phyloP scores from a whole-genome alignment of 768 basidiomycete genomes.

The Tulasnella sp. region DNA sequence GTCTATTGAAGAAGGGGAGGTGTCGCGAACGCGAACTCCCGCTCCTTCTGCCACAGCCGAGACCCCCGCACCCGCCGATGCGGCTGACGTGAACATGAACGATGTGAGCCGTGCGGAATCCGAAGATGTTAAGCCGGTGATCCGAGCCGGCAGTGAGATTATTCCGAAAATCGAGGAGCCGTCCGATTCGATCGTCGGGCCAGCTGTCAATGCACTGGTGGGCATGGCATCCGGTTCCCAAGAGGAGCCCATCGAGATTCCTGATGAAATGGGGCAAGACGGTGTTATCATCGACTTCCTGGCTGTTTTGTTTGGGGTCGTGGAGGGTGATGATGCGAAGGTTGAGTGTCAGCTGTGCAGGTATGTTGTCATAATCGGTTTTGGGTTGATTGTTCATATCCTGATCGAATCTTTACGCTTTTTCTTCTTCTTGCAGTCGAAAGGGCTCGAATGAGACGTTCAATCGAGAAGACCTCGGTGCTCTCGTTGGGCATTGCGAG shows the following conservation, averaged over 20 bases:
- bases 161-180: neutral
- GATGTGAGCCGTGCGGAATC: neutral
- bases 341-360: neutral
- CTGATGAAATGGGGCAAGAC: neutral
- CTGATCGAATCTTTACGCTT: neutral
- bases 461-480: neutral
- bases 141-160: neutral
- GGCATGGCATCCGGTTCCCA: neutral
- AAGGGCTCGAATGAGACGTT: neutral
- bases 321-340: neutral
- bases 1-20: neutral
- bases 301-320: neutral
- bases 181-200: neutral
- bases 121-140: neutral
- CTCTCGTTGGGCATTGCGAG: neutral
- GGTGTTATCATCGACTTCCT: neutral
- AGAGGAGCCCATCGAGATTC: neutral
- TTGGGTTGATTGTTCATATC: neutral
- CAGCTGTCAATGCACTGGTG: neutral
- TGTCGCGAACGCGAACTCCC: neutral
- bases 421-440: neutral
- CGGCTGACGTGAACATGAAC: neutral
- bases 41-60: neutral
- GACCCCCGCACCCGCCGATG: neutral
- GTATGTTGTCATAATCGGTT: neutral